Conservation (phyloP, 2,329 filamentous ascomycete genomes). For the Neopestalotiopsis clavispora region DNA sequence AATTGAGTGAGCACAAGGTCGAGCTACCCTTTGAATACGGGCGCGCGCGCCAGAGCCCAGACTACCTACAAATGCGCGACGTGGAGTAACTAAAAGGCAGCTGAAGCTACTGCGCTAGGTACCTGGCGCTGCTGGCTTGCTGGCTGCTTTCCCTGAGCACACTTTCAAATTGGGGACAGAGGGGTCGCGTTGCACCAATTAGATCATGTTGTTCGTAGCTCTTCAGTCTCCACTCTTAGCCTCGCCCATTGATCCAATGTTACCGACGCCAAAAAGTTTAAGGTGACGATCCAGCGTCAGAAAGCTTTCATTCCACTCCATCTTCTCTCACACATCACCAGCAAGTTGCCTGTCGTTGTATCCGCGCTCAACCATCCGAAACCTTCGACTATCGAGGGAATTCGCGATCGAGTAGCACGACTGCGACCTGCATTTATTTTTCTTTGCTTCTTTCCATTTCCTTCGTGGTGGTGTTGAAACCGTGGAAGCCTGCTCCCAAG, state of each 20-base stretch:
- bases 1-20: neutral
- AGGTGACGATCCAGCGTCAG: conserved; percentile 7
- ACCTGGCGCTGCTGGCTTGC: neutral
- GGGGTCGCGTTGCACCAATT: neutral
- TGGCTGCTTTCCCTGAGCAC: neutral
- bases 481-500: neutral
- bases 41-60: neutral
- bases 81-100: neutral
- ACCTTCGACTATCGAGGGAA: neutral
- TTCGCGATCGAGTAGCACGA: conserved; percentile 3
- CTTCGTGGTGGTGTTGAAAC: neutral
- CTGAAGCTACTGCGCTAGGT: neutral
- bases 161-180: neutral
- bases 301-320: neutral
- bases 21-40: neutral
- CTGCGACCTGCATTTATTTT: neutral
- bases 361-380: neutral
- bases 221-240: conserved; percentile 8
- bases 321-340: neutral
- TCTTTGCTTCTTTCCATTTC: neutral
- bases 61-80: neutral
- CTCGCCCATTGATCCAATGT: neutral
- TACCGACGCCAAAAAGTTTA: conserved; percentile 7
- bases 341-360: neutral
- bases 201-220: neutral